Evolutionary conservation across 2,329 filamentous ascomycete species (phyloP).

Genomic region (Aspergillus piperis): DNA sequence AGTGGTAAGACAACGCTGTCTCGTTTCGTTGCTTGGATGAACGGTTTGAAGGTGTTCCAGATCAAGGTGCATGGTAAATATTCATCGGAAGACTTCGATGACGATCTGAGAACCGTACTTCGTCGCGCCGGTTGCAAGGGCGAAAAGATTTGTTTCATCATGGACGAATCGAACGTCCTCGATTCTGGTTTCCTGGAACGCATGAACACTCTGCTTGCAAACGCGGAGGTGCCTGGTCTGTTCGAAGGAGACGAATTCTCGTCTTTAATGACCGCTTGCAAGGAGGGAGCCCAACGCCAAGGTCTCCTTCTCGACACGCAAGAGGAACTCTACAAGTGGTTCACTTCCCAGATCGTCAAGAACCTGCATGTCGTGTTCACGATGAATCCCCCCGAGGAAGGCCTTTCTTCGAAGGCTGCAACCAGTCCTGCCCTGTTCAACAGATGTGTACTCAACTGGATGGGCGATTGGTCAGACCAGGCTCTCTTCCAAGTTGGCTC

Average conservation of each 20-base stretch:
- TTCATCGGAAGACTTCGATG: constrained; percentile 97
- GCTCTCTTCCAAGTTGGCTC: constrained; percentile 96
- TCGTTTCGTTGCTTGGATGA: constrained; percentile 99
- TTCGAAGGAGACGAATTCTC: constrained; percentile 99
- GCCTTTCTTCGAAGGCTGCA: constrained; percentile 90
- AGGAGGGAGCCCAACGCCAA: constrained; percentile 95
- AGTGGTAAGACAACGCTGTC: constrained; percentile 98
- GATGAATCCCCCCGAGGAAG: constrained; percentile 98
- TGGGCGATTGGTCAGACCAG: constrained; percentile 99
- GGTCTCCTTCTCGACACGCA: constrained; percentile 93
- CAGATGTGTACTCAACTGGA: constrained; percentile 99
- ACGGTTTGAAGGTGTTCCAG: constrained; percentile 97
- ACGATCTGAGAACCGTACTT: constrained; percentile 91
- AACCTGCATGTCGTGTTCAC: constrained; percentile 99
- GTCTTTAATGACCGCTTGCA: constrained; percentile 98
- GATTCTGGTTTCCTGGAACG: constrained; percentile 98
- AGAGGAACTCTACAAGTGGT: constrained; percentile 99
- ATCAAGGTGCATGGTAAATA: constrained; percentile 99
- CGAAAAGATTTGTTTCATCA: constrained; percentile 99
- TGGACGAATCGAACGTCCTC: constrained; percentile 98
- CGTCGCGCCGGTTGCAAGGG: constrained; percentile 94
- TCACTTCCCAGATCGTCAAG: constrained; percentile 98
- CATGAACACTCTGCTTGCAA: constrained; percentile 98
- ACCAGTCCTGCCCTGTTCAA: constrained; percentile 99
- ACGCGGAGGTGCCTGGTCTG: constrained; percentile 97